Conservation (phyloP, 2,329 filamentous ascomycete species). For the Sordariomycetes sp. region DNA sequence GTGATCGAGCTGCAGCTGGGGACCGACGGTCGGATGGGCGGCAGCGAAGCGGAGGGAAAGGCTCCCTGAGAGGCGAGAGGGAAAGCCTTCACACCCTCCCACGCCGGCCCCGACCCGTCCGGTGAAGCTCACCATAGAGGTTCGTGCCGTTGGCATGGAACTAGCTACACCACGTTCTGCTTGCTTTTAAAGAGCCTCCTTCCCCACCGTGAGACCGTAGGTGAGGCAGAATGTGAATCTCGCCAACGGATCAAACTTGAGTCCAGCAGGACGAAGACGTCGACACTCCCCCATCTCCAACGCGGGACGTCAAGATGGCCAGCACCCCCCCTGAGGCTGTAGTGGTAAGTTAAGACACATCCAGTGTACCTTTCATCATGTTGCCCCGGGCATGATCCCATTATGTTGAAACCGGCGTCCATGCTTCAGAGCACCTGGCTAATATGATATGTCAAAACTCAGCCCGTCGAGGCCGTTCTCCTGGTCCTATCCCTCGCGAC, state of each 20-base stretch:
- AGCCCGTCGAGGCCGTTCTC: constrained; percentile 18
- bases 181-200: not conserved
- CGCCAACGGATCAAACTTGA: not conserved
- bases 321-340: not conserved
- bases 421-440: not conserved
- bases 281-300: not conserved
- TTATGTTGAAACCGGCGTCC: no score
- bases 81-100: not conserved
- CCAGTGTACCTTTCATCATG: not conserved
- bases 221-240: not conserved
- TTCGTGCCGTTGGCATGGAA: not conserved
- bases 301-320: not conserved
- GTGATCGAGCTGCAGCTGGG: not conserved
- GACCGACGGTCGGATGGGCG: not conserved
- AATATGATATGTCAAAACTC: constrained; percentile 1
- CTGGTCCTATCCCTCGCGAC: constrained; percentile 12
- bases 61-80: no score
- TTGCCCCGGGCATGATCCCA: not conserved
- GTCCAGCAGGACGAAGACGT: not conserved
- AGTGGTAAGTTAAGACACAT: not conserved
- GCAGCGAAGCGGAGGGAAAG: no score
- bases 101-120: not conserved
- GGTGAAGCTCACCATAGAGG: not conserved
- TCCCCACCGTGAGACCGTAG: not conserved
- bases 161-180: not conserved